Base-by-base conservation (phyloP, 2,329 filamentous ascomycete species). In the Hypoxylon sp. region DNA sequence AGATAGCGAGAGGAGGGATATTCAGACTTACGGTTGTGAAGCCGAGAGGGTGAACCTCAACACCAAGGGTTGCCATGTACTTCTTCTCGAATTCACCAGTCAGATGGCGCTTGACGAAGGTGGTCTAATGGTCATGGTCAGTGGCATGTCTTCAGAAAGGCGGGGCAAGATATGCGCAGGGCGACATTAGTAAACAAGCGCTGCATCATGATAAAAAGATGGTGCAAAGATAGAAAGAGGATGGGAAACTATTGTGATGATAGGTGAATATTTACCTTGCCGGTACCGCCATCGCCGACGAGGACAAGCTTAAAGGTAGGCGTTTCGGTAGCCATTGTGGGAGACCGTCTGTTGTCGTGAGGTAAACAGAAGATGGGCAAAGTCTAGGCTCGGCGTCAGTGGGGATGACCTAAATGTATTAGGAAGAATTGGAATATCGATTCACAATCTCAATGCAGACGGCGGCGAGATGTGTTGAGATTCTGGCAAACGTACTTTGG, bases 51-150 rank as follows among this genome's bases (percentile, higher is more conserved):
- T 99, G 96, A 75, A 99, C 96, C 84, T 99, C 96, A 82, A 99
- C 96, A 91, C 96, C 96, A 74, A 99, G 93, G 68, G 96, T 99
- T 79, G 96, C 96, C 83, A 99, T 98, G 87, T 99, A 99, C 88
- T 98, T 99, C 92, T 99, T 99, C 87, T 99, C 96, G 82, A 99
- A 99, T 84, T 99, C 96, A 83, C 96, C 96, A 81, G 96, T 99
- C 90, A 98, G 90, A 86, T 99, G 96, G 81, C 96, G 96, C 92
- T 99, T 99, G 89, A 99, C 96, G 85, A 99, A 99, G 81, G 96
- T 99, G 82, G 96, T 99, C 96, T 99, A 80, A 46, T 63, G 30
- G 68, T 67, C 60, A 72, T 51, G 57, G 72, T 73, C 50, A 69
- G 66, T 67, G 64, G 59, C 51, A 68, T 63, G 36, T 67, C 62